phyloP scores from a whole-genome alignment of 352 stramenopile genomes.

The Hyaloperonospora arabidopsidis region DNA sequence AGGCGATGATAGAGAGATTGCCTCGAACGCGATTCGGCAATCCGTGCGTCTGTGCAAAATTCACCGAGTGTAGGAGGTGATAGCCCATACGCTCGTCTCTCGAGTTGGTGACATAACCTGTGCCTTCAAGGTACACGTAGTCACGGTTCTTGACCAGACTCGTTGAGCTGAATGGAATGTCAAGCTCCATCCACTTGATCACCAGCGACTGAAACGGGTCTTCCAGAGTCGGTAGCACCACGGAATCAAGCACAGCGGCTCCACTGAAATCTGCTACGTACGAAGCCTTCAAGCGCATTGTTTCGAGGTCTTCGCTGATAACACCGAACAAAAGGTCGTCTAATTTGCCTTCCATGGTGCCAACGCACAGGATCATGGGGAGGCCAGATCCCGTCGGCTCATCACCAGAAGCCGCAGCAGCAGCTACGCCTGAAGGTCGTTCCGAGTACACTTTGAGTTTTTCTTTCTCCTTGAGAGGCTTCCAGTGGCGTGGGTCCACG shows the following conservation, averaged over 20 bases:
- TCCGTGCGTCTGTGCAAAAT: constrained; percentile 17
- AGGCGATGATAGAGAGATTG: constrained; percentile 34
- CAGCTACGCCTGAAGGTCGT: constrained; percentile 2
- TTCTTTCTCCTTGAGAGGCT: constrained; percentile 22
- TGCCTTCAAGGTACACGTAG: constrained; percentile 35
- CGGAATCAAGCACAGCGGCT: constrained; percentile 25
- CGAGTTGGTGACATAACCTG: constrained; percentile 12
- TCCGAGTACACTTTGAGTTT: constrained; percentile 24
- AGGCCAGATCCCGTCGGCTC: constrained; percentile 14
- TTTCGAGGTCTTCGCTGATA: constrained; percentile 27
- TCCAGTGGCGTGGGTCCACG: constrained; percentile 23
- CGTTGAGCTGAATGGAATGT: constrained; percentile 14
- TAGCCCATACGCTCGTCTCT: constrained; percentile 28
- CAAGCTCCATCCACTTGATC: constrained; percentile 29
- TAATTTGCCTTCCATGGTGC: constrained; percentile 22
- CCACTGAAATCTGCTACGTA: constrained; percentile 32
- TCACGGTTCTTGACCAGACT: constrained; percentile 31
- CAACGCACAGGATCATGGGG: constrained; percentile 25
- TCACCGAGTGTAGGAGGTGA: constrained; percentile 20
- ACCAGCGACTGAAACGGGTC: constrained; percentile 25
- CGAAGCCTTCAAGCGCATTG: constrained; percentile 32
- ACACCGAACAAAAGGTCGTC: constrained; percentile 34
- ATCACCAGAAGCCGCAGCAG: constrained; percentile 3
- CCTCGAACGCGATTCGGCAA: constrained; percentile 35
- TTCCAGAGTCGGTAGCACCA: constrained; percentile 21